A percentile compares a stretch with the other conserved stretches of the same genome.
phyloP scores from a whole-genome alignment of 1,284 basidiomycete genomes.

The Austroboletus niveus region DNA sequence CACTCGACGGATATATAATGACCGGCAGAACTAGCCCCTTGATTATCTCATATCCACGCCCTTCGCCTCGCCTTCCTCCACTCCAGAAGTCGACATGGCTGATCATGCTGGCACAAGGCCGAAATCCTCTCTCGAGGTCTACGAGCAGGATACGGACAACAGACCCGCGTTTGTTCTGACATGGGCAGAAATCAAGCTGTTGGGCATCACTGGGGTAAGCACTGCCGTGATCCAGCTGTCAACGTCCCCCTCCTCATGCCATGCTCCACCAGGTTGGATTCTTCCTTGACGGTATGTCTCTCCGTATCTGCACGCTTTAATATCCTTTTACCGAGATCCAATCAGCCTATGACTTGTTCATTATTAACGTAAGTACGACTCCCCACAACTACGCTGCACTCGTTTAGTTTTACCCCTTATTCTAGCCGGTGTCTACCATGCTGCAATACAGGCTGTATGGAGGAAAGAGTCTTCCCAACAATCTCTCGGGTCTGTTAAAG shows the following conservation, averaged over 20 bases:
- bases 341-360: slow-evolving; percentile 72
- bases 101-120: neutral
- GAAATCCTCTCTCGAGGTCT: slow-evolving; percentile 39
- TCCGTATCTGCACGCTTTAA: neutral
- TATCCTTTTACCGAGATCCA: neutral
- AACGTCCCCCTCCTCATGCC: neutral
- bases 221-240: neutral
- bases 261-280: slow-evolving; percentile 53
- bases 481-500: slow-evolving; percentile 64
- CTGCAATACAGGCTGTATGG: slow-evolving; percentile 70
- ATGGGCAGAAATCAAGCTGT: slow-evolving; percentile 51
- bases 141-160: slow-evolving; percentile 42
- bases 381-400: neutral
- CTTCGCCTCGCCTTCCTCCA: neutral
- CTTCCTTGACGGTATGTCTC: slow-evolving; percentile 59
- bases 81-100: slow-evolving; percentile 12
- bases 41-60: neutral
- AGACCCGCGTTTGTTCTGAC: slow-evolving; percentile 48
- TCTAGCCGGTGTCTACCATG: slow-evolving; percentile 71
- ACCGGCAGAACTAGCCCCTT: neutral
- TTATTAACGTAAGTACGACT: slow-evolving; percentile 59
- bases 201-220: slow-evolving; percentile 60
- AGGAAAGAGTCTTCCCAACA: slow-evolving; percentile 50
- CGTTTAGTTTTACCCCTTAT: neutral
- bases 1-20: slow-evolving; percentile 22